A percentile compares a stretch with the other conserved stretches of the same genome.
phyloP scores from a whole-genome alignment of 495 filamentous ascomycete genomes.

The Penicillium bialowiezense region DNA sequence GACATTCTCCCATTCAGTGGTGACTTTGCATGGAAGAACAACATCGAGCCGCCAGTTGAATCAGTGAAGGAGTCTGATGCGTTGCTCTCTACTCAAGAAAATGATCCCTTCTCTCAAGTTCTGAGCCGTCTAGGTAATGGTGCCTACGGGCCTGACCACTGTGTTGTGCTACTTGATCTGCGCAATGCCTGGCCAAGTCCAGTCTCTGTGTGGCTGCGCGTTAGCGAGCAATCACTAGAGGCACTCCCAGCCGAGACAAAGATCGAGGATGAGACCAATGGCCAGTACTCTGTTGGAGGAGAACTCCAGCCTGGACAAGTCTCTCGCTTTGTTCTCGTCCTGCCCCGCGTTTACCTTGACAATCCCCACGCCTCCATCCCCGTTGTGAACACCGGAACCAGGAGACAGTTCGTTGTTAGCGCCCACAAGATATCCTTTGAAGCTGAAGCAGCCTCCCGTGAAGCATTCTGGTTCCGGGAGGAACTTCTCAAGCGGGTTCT shows the following conservation, averaged over 20 bases:
- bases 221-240: constrained; percentile 39
- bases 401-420: constrained; percentile 87
- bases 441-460: constrained; percentile 70
- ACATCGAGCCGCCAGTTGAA: constrained; percentile 15
- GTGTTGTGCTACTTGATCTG: constrained; percentile 77
- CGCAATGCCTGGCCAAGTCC: constrained; percentile 84
- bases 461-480: constrained; percentile 92
- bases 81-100: constrained; percentile 18
- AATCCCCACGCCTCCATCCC: constrained; percentile 78
- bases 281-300: constrained; percentile 50
- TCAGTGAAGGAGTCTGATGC: constrained; percentile 8
- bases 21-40: constrained; percentile 54
- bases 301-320: constrained; percentile 76
- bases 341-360: constrained; percentile 72
- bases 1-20: constrained; percentile 71
- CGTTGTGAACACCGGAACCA: constrained; percentile 65
- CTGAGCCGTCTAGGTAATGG: constrained; percentile 40
- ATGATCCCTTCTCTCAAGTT: constrained; percentile 37
- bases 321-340: constrained; percentile 69
- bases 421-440: constrained; percentile 74
- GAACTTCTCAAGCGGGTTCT: constrained; percentile 69
- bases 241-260: background rate
- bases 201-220: constrained; percentile 54
- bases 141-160: constrained; percentile 59
- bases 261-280: constrained; percentile 10